These are phyloP conservation scores for Jackrogersella multiformis DNA, from an alignment of 495 filamentous ascomycete genomes.

Conservation along the genomic window DNA sequence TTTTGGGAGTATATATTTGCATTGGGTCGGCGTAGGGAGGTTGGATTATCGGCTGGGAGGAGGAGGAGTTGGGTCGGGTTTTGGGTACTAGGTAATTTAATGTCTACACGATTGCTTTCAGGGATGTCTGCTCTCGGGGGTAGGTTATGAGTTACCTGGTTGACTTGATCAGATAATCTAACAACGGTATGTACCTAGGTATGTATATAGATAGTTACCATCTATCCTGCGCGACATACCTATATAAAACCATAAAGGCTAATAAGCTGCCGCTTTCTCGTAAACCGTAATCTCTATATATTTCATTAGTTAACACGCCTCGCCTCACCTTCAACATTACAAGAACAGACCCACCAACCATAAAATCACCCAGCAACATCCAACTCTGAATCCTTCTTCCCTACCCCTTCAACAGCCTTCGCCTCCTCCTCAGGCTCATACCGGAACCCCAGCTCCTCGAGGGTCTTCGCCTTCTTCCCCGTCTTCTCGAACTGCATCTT, in stretches of 20 bases:
- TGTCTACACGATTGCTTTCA: not conserved
- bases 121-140: not conserved
- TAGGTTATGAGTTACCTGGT: not conserved
- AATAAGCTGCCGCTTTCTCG: not conserved
- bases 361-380: constrained; percentile 15
- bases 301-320: not conserved
- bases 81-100: not conserved
- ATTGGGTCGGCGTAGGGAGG: not conserved
- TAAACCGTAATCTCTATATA: not conserved
- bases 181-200: not conserved
- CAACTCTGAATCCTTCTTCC: not conserved
- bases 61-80: not conserved
- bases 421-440: constrained; percentile 39
- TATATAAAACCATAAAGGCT: not conserved
- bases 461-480: constrained; percentile 52
- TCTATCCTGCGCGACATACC: not conserved
- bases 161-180: not conserved
- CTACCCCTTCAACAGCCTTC: not conserved
- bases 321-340: not conserved
- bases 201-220: too few relatives aligned
- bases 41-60: not conserved
- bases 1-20: not conserved
- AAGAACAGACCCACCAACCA: not conserved
- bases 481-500: constrained; percentile 57
- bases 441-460: constrained; percentile 55